Base-by-base conservation (phyloP, 148 eudicot genomes). In the Cornus florida region DNA sequence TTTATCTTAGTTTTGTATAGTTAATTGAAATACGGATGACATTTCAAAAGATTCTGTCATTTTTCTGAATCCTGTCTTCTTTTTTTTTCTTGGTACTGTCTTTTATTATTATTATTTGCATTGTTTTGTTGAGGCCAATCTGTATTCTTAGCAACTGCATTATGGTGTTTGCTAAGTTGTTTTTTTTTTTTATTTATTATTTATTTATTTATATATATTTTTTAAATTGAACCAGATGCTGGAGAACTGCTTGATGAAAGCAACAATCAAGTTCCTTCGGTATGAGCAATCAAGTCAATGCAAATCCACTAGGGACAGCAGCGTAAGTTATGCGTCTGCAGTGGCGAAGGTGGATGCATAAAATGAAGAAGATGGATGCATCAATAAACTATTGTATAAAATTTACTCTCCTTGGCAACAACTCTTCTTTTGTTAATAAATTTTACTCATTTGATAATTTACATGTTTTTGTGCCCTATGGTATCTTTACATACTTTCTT, bases 281-380 rank as follows among this genome's bases (percentile, higher is more conserved):
- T 96, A 96, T 62, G 99, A 96, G 67, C 99, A 93, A 76, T 96
- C 98, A 31, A 96, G 99, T 81, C 94, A 86, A 71, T 97, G 98
- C 97, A 97, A 94, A 86, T 86, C 81, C 85, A 91, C 62, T 83
- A 81, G 38, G 38, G 98, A 97, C 85, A 97, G 97, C 92, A 97
- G 99, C 33, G 98, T 97, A 14, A 97, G 98, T 79, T 97, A 97
- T 81, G 98, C 99, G 70, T 97, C 99, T 73, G 98, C 99, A 77
- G 92, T 90, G 3, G 97, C 98, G 17, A 90, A 87, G 86, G 66
- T 88, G 20, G 91, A 88, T 76, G 69, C 50, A 31, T 86, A 82
- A 89, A 60, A 68, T 72, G 28, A 28, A 28, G n/a, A 90, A 87
- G 86, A 60, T 88, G 20, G 91, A 88, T 76, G 69, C 50, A 31